These are phyloP conservation scores for Melampsora americana DNA, from an alignment of 1,284 basidiomycete species.

Conservation along the genomic window DNA sequence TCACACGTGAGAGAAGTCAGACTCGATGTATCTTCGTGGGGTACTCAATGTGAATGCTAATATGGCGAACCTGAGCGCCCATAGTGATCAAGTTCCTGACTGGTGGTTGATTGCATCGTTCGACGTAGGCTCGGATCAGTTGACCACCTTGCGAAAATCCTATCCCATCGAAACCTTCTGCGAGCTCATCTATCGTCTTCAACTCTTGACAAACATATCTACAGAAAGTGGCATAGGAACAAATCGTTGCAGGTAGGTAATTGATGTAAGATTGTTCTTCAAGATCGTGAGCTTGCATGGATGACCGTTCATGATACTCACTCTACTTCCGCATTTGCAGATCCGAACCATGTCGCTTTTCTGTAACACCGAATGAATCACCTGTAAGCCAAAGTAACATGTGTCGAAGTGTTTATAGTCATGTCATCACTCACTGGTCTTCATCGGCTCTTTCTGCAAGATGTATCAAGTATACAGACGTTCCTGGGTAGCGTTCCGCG, in stretches of 20 bases:
- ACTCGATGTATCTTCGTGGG: constrained; percentile 46
- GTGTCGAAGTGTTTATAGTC: not conserved
- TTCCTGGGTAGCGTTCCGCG: constrained; percentile 51
- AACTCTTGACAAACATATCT: constrained; percentile 50
- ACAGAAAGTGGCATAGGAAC: not conserved
- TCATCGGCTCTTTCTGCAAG: constrained; percentile 43
- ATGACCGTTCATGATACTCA: constrained; percentile 5
- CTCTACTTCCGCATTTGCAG: constrained; percentile 51
- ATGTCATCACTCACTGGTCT: constrained; percentile 24
- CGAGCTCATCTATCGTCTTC: constrained; percentile 49
- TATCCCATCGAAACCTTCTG: constrained; percentile 52
- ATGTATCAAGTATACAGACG: constrained; percentile 51
- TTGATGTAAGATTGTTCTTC: not conserved
- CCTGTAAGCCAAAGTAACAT: not conserved
- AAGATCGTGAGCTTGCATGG: not conserved
- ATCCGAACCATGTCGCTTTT: constrained; percentile 51
- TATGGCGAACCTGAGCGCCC: constrained; percentile 52
- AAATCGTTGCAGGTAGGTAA: not conserved
- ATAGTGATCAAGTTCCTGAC: constrained; percentile 55
- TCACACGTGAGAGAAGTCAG: constrained; percentile 49
- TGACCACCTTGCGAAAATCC: constrained; percentile 54
- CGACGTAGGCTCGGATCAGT: constrained; percentile 51
- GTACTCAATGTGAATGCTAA: not conserved
- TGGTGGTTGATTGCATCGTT: constrained; percentile 52
- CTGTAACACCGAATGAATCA: constrained; percentile 43